Evolutionary conservation across 805 yeast species (phyloP).

Genomic region (Yamadazyma ubonensis): DNA sequence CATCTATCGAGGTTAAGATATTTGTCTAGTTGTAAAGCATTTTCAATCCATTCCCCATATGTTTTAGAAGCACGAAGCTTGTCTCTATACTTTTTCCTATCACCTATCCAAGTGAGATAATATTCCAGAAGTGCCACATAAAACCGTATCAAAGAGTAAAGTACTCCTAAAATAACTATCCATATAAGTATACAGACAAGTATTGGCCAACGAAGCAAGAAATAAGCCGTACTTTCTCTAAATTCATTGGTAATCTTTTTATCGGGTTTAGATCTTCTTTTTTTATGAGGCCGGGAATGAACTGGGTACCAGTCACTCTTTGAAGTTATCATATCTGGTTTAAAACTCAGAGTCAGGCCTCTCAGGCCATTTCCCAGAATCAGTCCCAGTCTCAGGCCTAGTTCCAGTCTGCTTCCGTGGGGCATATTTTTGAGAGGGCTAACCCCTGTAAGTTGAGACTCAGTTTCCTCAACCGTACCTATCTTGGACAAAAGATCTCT

Average conservation of each 20-base stretch:
- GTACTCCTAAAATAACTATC: constrained; percentile 48
- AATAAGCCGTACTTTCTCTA: constrained; percentile 32
- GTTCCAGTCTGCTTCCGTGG: too few species aligned
- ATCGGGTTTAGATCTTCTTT: constrained; percentile 34
- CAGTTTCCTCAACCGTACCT: constrained; percentile 4
- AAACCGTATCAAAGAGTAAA: constrained; percentile 54
- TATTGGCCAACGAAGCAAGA: constrained; percentile 64
- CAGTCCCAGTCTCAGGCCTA: too few species aligned
- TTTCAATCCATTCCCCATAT: constrained; percentile 61
- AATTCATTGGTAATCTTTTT: constrained; percentile 31
- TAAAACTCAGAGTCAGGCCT: neutral
- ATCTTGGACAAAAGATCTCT: neutral
- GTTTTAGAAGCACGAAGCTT: constrained; percentile 47
- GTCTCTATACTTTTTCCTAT: constrained; percentile 48
- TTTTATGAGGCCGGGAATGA: constrained; percentile 13
- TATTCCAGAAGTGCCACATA: constrained; percentile 65
- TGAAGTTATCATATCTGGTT: constrained; percentile 20
- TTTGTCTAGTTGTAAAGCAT: constrained; percentile 58
- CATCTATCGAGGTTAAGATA: constrained; percentile 61
- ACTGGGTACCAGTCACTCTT: constrained; percentile 30
- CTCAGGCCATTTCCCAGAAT: too few species aligned
- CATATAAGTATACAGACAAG: constrained; percentile 52
- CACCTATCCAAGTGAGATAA: constrained; percentile 59
- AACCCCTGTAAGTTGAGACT: constrained; percentile 1
- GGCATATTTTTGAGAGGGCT: constrained; percentile 8